A percentile compares a stretch with the other conserved stretches of the same genome.
Evolutionary conservation across 1,139 yeast genomes (phyloP).

Genomic region (Arxiozyma telluris): DNA sequence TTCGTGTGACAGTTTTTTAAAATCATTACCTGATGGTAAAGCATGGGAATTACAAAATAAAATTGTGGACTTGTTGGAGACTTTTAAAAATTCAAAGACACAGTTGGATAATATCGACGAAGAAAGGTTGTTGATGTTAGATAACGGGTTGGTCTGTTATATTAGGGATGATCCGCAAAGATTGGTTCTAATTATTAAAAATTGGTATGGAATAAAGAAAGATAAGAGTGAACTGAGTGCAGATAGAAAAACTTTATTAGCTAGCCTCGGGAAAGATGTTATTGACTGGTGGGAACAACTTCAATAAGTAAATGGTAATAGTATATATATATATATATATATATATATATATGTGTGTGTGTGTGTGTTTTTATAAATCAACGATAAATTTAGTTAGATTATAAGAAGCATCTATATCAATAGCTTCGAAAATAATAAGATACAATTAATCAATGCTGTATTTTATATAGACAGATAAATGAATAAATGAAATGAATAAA

Average conservation of each 20-base stretch:
- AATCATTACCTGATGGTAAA: conserved; percentile 16
- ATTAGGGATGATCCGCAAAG: conserved; percentile 14
- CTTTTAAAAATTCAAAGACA: conserved; percentile 13
- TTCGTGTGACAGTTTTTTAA: conserved; percentile 13
- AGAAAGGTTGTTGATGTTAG: conserved; percentile 24
- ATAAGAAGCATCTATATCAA: neutral
- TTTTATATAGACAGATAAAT: neutral
- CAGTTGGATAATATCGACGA: conserved; percentile 12
- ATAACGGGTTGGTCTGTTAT: conserved; percentile 28
- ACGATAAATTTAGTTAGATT: neutral
- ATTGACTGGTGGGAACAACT: conserved; percentile 20
- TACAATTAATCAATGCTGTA: neutral
- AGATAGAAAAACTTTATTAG: conserved; percentile 11
- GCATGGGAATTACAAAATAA: conserved; percentile 22
- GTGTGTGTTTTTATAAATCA: neutral
- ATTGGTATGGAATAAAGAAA: conserved; percentile 23
- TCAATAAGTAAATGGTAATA: neutral
- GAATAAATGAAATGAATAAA: neutral
- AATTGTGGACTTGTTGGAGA: conserved; percentile 11
- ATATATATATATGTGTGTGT: no score
- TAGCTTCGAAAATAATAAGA: neutral
- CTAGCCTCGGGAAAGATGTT: conserved; percentile 21
- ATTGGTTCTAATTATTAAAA: conserved; percentile 19
- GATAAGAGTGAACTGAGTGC: conserved; percentile 1
- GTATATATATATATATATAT: neutral